phyloP scores from a whole-genome alignment of 1,284 basidiomycete genomes.

The Athelia psychrophila region DNA sequence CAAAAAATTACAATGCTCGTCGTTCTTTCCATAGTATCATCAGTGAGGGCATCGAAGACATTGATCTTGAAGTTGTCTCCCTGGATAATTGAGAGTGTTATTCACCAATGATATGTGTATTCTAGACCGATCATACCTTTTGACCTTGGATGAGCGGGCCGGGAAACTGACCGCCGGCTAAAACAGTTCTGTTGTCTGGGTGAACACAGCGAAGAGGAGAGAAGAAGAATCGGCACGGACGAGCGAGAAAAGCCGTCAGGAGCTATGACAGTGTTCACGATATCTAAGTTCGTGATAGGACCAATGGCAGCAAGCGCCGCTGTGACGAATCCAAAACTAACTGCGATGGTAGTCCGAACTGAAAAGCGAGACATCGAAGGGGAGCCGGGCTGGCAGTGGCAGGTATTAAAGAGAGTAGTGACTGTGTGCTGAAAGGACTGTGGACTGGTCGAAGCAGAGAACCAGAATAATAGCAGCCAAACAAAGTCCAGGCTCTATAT shows the following conservation, averaged over 20 bases:
- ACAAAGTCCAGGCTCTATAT: too few relatives aligned
- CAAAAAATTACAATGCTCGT: conserved; percentile 19
- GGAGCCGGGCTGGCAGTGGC: too few relatives aligned
- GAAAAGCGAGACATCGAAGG: neutral
- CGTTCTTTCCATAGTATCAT: conserved; percentile 5
- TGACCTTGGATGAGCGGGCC: conserved; percentile 28
- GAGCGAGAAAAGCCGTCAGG: conserved; percentile 33
- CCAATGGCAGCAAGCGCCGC: conserved; percentile 23
- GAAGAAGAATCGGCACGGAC: conserved; percentile 13
- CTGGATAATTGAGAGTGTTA: neutral
- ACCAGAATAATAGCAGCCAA: too few relatives aligned
- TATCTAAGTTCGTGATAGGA: conserved; percentile 15
- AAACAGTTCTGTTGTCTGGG: conserved; percentile 15
- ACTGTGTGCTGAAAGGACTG: too few relatives aligned
- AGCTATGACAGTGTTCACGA: conserved; percentile 24
- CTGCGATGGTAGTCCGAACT: neutral
- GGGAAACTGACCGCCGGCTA: conserved; percentile 27
- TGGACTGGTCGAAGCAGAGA: too few relatives aligned
- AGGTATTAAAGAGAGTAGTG: too few relatives aligned
- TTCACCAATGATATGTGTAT: neutral
- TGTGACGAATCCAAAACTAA: neutral
- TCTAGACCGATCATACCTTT: conserved; percentile 21
- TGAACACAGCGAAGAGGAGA: neutral
- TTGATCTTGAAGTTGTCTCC: conserved; percentile 3
- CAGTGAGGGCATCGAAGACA: conserved; percentile 15